Evolutionary conservation across 2,329 filamentous ascomycete species (phyloP), one percentile per base, ranked within the genome.

Genomic region (Dactylellina parvicollis): DNA sequence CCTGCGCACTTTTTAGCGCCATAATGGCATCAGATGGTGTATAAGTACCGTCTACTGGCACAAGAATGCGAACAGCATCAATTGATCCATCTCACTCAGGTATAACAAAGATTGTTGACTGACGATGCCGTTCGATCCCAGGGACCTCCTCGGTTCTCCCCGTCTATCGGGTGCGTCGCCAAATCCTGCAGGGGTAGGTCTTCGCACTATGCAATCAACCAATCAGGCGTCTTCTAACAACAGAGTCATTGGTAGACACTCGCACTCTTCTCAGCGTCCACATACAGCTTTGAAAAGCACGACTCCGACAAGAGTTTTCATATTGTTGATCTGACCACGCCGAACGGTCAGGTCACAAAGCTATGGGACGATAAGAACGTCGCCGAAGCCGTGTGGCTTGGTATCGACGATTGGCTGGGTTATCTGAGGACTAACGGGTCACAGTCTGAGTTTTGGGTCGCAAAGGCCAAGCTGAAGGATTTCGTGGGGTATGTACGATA

Each of bases 231-330:
- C 14, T 34, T 7, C n/a, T 16, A 54, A n/a, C 28, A 24, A 61
- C 30, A 40, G 7, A 36, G 3, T 14, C 20, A 28, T 49, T 32
- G 44, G 32, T 57, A 82, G 80, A 78, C 80, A 75, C 77, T 83
- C 30, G 84, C 83, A 0, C 73, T 85, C 42, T 85, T 84, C 59
- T 79, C 88, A 80, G 83, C 88, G 14, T 91, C 90, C 0, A 87
- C 89, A 1, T 96, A 96, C 80, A 93, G 88, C 3, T 96, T 96
- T 80, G 84, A 90, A 38, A 85, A 86, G 0, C 92, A 96, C 79
- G 84, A 84, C 49, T 90, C 89, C 79, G 86, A 85, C 3, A 80
- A 79, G 5, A 79, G 85, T 83, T 71, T 89, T 92, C 81, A 88
- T 90, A 76, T 94, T 24, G 82, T 96, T 40, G 88, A 94, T 76